phyloP scores from a whole-genome alignment of 2,329 filamentous ascomycete species.

The Aspergillus floridensis region DNA sequence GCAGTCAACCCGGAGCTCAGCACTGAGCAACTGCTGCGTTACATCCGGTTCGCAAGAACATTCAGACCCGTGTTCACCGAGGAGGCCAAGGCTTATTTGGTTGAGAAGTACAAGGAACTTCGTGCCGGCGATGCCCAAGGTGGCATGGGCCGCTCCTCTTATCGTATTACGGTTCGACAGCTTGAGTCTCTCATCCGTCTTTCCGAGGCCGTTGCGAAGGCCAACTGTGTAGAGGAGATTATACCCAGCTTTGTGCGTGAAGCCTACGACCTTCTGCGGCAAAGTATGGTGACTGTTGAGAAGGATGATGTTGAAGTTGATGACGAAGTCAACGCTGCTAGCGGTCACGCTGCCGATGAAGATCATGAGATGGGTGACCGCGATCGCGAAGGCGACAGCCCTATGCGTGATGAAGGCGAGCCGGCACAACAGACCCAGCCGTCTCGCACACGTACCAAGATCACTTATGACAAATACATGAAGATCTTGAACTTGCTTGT shows the following conservation, averaged over 20 bases:
- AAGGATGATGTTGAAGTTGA: slow-evolving; percentile 96
- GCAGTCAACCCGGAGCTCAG: slow-evolving; percentile 91
- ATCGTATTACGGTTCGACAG: slow-evolving; percentile 95
- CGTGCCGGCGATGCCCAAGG: slow-evolving; percentile 91
- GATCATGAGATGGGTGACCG: slow-evolving; percentile 52
- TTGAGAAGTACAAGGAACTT: slow-evolving; percentile 93
- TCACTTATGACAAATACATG: slow-evolving; percentile 94
- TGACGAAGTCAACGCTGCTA: slow-evolving; percentile 61
- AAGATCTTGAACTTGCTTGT: slow-evolving; percentile 85
- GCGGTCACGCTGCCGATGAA: slow-evolving; percentile 46
- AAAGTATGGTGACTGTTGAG: slow-evolving; percentile 96
- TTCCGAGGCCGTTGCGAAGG: slow-evolving; percentile 96
- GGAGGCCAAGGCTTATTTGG: slow-evolving; percentile 79
- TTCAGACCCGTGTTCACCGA: slow-evolving; percentile 91
- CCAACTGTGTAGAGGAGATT: slow-evolving; percentile 92
- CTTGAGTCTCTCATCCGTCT: slow-evolving; percentile 93
- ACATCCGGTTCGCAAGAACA: slow-evolving; percentile 92
- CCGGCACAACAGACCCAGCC: slow-evolving; percentile 41
- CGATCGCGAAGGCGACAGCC: slow-evolving; percentile 50
- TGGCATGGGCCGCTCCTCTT: slow-evolving; percentile 89
- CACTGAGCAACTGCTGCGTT: slow-evolving; percentile 93
- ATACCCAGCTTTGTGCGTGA: slow-evolving; percentile 81
- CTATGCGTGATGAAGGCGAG: slow-evolving; percentile 54
- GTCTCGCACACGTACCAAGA: slow-evolving; percentile 68
- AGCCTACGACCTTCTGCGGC: slow-evolving; percentile 83